Evolutionary conservation across 352 stramenopile species (phyloP), one percentile per base, ranked within the genome.

Genomic region (Achlya hypogyna): DNA sequence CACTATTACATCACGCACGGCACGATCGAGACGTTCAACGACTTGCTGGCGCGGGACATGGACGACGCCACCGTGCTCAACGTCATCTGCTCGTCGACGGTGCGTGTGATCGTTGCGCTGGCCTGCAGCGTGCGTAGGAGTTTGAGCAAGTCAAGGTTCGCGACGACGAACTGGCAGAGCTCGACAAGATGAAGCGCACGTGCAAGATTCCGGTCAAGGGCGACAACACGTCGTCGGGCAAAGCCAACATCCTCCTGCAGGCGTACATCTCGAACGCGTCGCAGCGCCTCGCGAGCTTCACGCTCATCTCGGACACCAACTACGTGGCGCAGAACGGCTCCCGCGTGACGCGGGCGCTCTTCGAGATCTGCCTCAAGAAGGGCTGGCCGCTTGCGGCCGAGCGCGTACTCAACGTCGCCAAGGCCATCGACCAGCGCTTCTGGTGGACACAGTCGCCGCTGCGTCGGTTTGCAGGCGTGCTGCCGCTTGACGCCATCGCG

Each of bases 1-100:
- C 96, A 99, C 75, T 99, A 98, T 74, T 99, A 99, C 81, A 99
- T 99, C 63, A 83, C 93, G 65, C 95, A 99, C 76, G 93, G 96
- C 53, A 99, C 93, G 40, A 97, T 99, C 31, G 85, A 97, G 62
- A 97, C 89, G 23, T 99, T 99, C 65, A 99, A 99, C 73, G 91
- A 98, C 25, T 74, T 96, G 32, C 71, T 99, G 32, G 77, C 83
- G 54, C 78, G 79, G 42, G 78, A 91, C 73, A 51, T 79, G 28
- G 72, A 74, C 1, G 63, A 74, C 42, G 52, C 70, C 27, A 38
- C 45, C 34, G 38, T 64, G 12, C 35, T 64, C 20, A 23, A 64
- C 34, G 54, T 64, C 22, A 64, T 64, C 38, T 64, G 54, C 35
- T 64, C 54, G 35, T 64, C 54, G 18, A 28, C 54, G 54, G 54